Evolutionary conservation across 345 rosid species (phyloP).

Genomic region (Carallia pectinifolia): DNA sequence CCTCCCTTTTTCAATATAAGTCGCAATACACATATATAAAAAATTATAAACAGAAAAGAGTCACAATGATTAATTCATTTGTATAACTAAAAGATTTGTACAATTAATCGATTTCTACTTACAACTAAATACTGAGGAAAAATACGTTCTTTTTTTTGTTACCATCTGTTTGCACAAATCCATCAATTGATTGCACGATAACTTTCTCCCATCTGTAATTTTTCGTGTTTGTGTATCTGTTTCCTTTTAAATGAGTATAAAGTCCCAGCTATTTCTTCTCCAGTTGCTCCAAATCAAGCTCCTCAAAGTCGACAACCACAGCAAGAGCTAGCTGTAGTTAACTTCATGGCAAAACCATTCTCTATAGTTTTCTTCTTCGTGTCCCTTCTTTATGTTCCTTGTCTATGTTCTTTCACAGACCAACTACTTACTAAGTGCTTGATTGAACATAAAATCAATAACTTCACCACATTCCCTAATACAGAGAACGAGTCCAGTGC

Average conservation of each 20-base stretch:
- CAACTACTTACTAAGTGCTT: constrained; percentile 40
- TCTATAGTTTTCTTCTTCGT: background rate
- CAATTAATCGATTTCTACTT: no score
- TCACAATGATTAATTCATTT: no score
- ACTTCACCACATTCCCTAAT: constrained; percentile 44
- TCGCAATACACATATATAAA: no score
- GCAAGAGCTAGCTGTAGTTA: constrained; percentile 5
- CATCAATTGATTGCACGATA: no score
- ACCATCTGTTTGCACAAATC: no score
- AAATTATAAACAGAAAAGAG: no score
- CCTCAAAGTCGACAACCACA: background rate
- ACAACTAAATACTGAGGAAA: no score
- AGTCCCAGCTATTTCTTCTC: background rate
- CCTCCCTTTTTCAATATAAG: constrained; percentile 13
- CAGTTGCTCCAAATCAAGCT: background rate
- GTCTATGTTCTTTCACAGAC: constrained; percentile 9
- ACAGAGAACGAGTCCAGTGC: constrained; percentile 14
- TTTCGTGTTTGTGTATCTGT: no score
- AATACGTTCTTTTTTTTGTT: no score
- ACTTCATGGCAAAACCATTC: constrained; percentile 1
- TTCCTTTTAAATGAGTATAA: background rate
- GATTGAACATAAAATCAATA: constrained; percentile 25
- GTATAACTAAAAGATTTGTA: no score
- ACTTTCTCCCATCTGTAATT: no score
- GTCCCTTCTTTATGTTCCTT: background rate